phyloP scores from a whole-genome alignment of 2,329 filamentous ascomycete species.

The Coniochaeta sp. region DNA sequence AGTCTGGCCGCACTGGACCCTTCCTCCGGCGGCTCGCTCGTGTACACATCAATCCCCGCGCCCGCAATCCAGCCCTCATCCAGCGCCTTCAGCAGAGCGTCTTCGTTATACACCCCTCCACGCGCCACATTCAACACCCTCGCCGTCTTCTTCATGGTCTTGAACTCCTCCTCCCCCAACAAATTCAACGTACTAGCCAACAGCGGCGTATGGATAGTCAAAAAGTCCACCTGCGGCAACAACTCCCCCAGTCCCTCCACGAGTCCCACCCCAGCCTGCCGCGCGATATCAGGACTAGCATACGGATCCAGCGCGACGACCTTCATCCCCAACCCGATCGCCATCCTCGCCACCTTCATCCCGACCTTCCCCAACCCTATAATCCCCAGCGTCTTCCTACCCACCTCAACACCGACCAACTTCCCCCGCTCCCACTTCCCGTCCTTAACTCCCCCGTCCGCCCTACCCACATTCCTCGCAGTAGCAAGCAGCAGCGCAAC shows the following conservation, averaged over 20 bases:
- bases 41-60: conserved; percentile 76
- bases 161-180: conserved; percentile 59
- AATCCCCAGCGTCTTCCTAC: conserved; percentile 68
- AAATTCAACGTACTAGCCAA: conserved; percentile 71
- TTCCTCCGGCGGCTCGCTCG: conserved; percentile 57
- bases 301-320: conserved; percentile 72
- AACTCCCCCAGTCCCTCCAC: conserved; percentile 52
- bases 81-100: conserved; percentile 62
- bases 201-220: conserved; percentile 76
- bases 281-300: conserved; percentile 65
- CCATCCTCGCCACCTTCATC: conserved; percentile 72
- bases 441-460: conserved; percentile 60
- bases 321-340: conserved; percentile 69
- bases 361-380: conserved; percentile 81
- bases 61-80: conserved; percentile 66
- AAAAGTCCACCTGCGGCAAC: conserved; percentile 62
- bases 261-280: conserved; percentile 58
- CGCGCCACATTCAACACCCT: conserved; percentile 73
- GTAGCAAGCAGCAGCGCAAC: conserved; percentile 67
- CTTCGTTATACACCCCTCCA: conserved; percentile 75
- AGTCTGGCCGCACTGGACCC: conserved; percentile 55
- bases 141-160: conserved; percentile 65
- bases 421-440: conserved; percentile 70
- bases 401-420: conserved; percentile 71
- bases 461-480: conserved; percentile 66